Evolutionary conservation across 2,329 filamentous ascomycete genomes (phyloP), one percentile per base, ranked within the genome.

Genomic region (Colletotrichum orbiculare): DNA sequence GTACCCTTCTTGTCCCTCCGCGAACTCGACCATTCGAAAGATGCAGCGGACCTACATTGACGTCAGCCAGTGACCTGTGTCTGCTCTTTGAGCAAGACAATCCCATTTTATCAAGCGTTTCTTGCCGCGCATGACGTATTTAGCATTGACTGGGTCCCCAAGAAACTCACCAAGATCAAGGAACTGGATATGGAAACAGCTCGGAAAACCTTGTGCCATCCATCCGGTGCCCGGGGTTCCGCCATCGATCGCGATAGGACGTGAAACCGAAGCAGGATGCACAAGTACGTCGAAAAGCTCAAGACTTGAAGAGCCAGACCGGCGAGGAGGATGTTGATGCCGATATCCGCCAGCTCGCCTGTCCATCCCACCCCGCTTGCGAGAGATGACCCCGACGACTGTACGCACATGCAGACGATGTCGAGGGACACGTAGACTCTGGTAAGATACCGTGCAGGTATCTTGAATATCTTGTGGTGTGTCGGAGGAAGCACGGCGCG

Each of bases 1-100:
- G 68, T 86, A 86, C 13, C 79, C 77, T 7, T 83, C 73, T n/a
- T 81, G 81, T 0, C 83, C 84, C 41, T 84, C 77, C 0, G 81
- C 79, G 64, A 85, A 86, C 67, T 87, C 83, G 52, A 83, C 77
- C 4, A 83, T 79, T n/a, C 83, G 80, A 65, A 83, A 87, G 35
- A 85, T 76, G n/a, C 81, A 84, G 12, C 83, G 82, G 4, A 84
- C 66, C 74, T 85, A n/a, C 35, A 46, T 17, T 6, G 4, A 33
- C 2, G 17, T 25, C 39, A 1, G 6, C 57, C 38, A 15, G n/a
- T 8, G 2, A n/a, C 4, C n/a, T 8, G 4, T 38, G 12, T 25
- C 25, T 25, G 25, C 25, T 25, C 4, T 25, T 25, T 1, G 25
- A 25, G 25, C 25, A 25, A 4, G 25, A 25, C 4, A 25, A 25